Conservation (phyloP, 371 early-diverging fungal species). For the Mortierella sp. region DNA sequence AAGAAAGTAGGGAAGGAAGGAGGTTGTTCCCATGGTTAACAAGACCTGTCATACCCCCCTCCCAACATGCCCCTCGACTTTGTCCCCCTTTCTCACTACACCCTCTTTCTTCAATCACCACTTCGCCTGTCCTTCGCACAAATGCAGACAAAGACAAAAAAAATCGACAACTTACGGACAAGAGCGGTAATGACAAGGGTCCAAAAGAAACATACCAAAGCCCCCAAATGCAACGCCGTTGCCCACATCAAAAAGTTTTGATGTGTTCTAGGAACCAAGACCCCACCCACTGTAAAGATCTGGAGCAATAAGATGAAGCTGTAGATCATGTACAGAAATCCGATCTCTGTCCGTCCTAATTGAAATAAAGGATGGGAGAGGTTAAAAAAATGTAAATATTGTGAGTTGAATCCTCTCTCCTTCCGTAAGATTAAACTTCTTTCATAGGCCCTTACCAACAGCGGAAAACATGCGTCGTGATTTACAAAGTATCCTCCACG, state of each 20-base stretch:
- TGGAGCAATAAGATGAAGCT: slow-evolving; percentile 24
- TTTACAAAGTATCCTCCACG: slow-evolving; percentile 9
- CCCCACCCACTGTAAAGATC: slow-evolving; percentile 35
- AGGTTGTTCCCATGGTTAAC: not conserved
- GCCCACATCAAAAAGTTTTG: slow-evolving; percentile 32
- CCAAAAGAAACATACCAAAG: slow-evolving; percentile 40
- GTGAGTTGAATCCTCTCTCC: not conserved
- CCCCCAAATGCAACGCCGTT: slow-evolving; percentile 30
- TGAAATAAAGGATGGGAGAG: not conserved
- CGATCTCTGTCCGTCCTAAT: slow-evolving; percentile 38
- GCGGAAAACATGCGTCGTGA: slow-evolving; percentile 20
- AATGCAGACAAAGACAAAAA: not conserved
- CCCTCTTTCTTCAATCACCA: no score
- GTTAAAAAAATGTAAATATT: not conserved
- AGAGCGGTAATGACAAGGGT: slow-evolving; percentile 28
- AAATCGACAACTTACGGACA: slow-evolving; percentile 21
- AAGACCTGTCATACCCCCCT: not conserved
- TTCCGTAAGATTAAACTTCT: not conserved
- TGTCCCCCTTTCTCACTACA: not conserved
- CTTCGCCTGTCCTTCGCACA: not conserved
- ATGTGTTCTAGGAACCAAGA: slow-evolving; percentile 7
- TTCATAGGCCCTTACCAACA: slow-evolving; percentile 18
- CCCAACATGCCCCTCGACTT: no score
- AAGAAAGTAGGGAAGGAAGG: not conserved
- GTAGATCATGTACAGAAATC: slow-evolving; percentile 24